A percentile compares a stretch with the other conserved stretches of the same genome.
Evolutionary conservation across 2,329 filamentous ascomycete genomes (phyloP).

Genomic region (Colletotrichum agaves): DNA sequence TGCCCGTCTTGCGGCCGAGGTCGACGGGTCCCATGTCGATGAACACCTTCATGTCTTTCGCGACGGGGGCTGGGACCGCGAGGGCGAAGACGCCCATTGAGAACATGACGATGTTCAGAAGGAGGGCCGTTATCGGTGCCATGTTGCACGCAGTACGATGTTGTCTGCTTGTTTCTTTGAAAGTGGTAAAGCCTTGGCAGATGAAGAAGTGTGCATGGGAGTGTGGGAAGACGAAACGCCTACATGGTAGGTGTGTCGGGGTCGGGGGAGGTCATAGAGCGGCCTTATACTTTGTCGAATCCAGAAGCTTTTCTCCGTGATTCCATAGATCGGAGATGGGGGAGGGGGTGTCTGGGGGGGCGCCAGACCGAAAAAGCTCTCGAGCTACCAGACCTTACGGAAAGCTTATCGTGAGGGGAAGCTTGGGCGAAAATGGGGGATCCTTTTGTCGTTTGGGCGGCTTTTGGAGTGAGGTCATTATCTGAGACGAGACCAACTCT

Average conservation of each 20-base stretch:
- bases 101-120: neutral
- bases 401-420: constrained; percentile 19
- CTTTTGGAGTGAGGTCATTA: constrained; percentile 8
- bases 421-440: neutral
- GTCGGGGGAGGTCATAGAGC: neutral
- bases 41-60: constrained; percentile 22
- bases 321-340: neutral
- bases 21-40: neutral
- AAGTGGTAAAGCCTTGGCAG: no score
- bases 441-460: neutral
- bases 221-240: no score
- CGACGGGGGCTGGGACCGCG: constrained; percentile 10
- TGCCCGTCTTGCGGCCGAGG: constrained; percentile 8
- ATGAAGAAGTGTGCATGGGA: no score
- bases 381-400: neutral
- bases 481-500: neutral
- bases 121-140: neutral
- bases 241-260: neutral
- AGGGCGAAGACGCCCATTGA: neutral
- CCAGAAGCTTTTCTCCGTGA: neutral
- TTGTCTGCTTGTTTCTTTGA: no score
- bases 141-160: neutral
- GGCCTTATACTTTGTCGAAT: neutral
- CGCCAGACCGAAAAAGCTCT: neutral
- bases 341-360: neutral